Evolutionary conservation across 495 filamentous ascomycete species (phyloP).

Genomic region (Penicillium coffeae): DNA sequence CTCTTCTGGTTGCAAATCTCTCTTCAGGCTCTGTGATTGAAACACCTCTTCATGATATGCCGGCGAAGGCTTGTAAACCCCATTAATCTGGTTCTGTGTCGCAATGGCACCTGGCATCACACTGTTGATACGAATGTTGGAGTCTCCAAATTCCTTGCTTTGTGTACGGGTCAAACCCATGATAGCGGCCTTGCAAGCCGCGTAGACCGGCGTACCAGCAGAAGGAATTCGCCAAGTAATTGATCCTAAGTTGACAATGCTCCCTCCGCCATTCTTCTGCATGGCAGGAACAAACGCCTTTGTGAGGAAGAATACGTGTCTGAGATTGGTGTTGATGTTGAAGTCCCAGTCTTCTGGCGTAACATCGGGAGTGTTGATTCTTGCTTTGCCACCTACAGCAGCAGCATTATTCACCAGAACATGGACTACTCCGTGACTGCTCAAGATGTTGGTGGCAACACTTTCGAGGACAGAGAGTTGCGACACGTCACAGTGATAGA

Average conservation of each 20-base stretch:
- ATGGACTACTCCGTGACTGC: conserved; percentile 26
- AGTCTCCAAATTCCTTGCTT: conserved; percentile 13
- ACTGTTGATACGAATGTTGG: conserved; percentile 20
- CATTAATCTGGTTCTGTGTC: conserved; percentile 36
- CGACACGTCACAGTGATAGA: conserved; percentile 42
- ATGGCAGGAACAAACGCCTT: conserved; percentile 26
- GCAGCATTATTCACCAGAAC: conserved; percentile 41
- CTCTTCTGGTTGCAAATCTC: conserved; percentile 42
- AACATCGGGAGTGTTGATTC: conserved; percentile 20
- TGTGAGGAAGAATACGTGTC: conserved; percentile 36
- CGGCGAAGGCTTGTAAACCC: conserved; percentile 31
- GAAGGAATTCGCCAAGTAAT: conserved; percentile 30
- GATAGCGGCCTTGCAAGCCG: conserved; percentile 27
- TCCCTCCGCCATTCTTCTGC: conserved; percentile 17
- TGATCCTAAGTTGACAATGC: conserved; percentile 27
- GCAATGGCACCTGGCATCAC: conserved; percentile 29
- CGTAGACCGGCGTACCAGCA: conserved; percentile 16
- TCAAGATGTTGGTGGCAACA: conserved; percentile 25
- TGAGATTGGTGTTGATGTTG: conserved; percentile 24
- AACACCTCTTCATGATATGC: conserved; percentile 40
- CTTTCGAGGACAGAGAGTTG: conserved; percentile 22
- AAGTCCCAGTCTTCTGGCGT: conserved; percentile 25
- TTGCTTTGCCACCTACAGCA: conserved; percentile 7
- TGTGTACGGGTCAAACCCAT: conserved; percentile 22
- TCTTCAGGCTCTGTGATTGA: conserved; percentile 36